phyloP scores from a whole-genome alignment of 371 early-diverging fungal genomes.

The Basidiobolus meristosporus region DNA sequence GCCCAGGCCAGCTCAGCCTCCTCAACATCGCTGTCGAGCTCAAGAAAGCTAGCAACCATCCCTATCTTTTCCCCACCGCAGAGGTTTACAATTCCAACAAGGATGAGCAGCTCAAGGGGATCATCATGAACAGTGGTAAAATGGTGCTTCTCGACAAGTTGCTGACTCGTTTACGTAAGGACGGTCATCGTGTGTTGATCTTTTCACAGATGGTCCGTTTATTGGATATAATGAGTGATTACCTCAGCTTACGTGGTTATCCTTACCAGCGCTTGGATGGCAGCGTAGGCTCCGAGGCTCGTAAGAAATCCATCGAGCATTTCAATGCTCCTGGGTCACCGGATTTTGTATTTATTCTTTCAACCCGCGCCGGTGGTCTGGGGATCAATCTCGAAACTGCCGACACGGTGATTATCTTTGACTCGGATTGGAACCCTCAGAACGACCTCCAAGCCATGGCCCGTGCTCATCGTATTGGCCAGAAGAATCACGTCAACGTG shows the following conservation, averaged over 20 bases:
- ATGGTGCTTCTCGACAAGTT: constrained; percentile 90
- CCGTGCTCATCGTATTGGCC: constrained; percentile 97
- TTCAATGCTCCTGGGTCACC: constrained; percentile 92
- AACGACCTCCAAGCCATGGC: constrained; percentile 99
- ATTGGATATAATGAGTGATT: constrained; percentile 89
- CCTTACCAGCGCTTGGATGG: constrained; percentile 96
- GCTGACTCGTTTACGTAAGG: constrained; percentile 59
- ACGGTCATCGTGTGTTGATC: constrained; percentile 85
- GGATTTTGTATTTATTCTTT: constrained; percentile 96
- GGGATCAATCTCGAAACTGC: constrained; percentile 98
- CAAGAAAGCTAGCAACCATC: constrained; percentile 98
- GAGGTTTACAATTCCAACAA: constrained; percentile 42
- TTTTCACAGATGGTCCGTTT: constrained; percentile 92
- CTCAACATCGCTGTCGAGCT: constrained; percentile 93
- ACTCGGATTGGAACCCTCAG: constrained; percentile 99
- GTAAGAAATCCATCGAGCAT: constrained; percentile 93
- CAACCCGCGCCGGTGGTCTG: constrained; percentile 96
- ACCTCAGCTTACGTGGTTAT: constrained; percentile 63
- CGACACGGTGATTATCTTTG: constrained; percentile 96
- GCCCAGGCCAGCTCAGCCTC: constrained; percentile 69
- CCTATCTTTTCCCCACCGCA: constrained; percentile 86
- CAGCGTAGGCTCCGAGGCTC: constrained; percentile 70
- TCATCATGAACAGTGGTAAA: constrained; percentile 83
- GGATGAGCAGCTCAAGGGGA: constrained; percentile 53
- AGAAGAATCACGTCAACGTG: constrained; percentile 94